Percentiles rank a stretch among this genome's conserved stretches.
These are phyloP conservation scores for Dryadomyces quercivorus DNA, from an alignment of 2,329 filamentous ascomycete species.

Conservation along the genomic window DNA sequence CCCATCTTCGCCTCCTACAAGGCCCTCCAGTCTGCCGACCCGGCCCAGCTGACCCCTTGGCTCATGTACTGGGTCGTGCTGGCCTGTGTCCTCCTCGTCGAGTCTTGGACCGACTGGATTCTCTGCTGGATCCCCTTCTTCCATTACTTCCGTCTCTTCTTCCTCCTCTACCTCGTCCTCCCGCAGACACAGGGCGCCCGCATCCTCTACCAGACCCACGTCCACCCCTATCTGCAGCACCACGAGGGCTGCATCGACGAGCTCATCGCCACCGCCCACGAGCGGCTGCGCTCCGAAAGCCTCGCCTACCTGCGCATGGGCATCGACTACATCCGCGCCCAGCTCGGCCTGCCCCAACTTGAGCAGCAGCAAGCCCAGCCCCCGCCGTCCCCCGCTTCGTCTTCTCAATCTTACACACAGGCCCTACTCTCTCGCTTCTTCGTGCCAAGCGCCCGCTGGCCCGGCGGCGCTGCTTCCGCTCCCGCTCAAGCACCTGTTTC, in stretches of 20 bases:
- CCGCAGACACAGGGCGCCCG: constrained; percentile 92
- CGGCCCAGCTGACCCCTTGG: constrained; percentile 87
- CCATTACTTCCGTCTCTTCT: constrained; percentile 73
- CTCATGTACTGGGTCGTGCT: constrained; percentile 98
- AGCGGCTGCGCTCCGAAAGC: constrained; percentile 63
- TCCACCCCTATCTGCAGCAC: constrained; percentile 77
- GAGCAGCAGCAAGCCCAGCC: background rate
- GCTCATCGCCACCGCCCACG: constrained; percentile 73
- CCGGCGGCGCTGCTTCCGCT: constrained; percentile 18
- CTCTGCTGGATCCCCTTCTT: constrained; percentile 90
- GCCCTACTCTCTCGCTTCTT: constrained; percentile 75
- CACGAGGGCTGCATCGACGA: constrained; percentile 86
- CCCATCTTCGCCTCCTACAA: constrained; percentile 97
- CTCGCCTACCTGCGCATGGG: constrained; percentile 64
- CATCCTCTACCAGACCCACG: constrained; percentile 68
- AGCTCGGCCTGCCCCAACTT: constrained; percentile 62
- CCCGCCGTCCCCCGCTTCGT: constrained; percentile 16
- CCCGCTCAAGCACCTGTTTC: background rate
- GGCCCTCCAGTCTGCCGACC: constrained; percentile 84
- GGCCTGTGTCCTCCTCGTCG: constrained; percentile 65
- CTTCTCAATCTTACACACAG: constrained; percentile 57
- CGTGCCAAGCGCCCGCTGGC: constrained; percentile 57
- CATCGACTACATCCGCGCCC: constrained; percentile 11
- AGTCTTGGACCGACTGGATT: constrained; percentile 81
- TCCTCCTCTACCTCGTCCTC: constrained; percentile 90